Evolutionary conservation across 345 rosid genomes (phyloP), one percentile per base, ranked within the genome.

Genomic region (Capsella bursapastoris): DNA sequence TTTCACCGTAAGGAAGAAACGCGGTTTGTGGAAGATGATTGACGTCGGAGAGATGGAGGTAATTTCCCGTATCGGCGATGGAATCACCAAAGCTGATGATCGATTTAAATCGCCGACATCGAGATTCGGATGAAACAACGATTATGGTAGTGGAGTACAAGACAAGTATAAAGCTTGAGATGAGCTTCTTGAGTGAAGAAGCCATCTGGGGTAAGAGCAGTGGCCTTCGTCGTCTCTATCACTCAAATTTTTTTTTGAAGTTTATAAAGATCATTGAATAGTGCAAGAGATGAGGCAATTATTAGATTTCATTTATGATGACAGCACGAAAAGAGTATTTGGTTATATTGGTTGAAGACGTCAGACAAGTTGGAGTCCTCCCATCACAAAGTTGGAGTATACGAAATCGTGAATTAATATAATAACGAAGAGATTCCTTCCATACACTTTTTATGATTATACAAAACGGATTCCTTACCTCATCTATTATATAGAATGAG

Each of bases 81-180:
- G 91, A 87, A 67, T 87, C 91, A 22, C 90, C 91, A 53, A 87
- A 85, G 85, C 88, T 83, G 68, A 87, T 68, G 72, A 87, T 75
- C 1, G 89, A 80, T 14, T 35, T 9, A 68, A 27, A 65, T 11
- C 38, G 71, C 28, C 10, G 44, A 59, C 72, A 69, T 0, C 3
- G 75, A 22, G 74, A 25, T 34, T 27, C 25, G 45, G 64, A 57
- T 51, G 73, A 65, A 51, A 41, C 72, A 35, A 35, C 10, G 12
- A 27, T 6, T 4, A 65, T 37, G 27, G 45, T 57, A 8, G 64
- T 53, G 18, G 8, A 41, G 77, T 8, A 59, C 1, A 78, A n/a
- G 37, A 49, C 16, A 22, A 78, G 34, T 18, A 66, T 41, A 34
- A 72, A 65, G 35, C 59, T 66, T 65, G 52, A 16, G 41, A 57